These are phyloP conservation scores for Saposhnikovia divaricata DNA, from an alignment of 129 eudicot species.

Conservation along the genomic window DNA sequence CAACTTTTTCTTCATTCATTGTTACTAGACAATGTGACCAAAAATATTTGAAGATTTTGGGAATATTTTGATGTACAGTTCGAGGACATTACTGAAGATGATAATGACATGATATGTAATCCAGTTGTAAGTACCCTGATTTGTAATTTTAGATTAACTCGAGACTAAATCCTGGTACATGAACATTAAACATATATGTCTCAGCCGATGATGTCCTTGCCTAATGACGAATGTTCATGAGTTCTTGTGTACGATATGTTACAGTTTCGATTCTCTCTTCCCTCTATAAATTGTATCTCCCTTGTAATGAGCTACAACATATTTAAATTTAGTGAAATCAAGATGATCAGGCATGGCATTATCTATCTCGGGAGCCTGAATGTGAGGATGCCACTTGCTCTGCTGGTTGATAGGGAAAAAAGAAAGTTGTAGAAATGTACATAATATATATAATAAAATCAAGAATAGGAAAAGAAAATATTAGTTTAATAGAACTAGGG, in stretches of 20 bases:
- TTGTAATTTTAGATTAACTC: neutral
- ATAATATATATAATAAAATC: neutral
- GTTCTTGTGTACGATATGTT: too few species aligned
- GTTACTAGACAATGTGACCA: neutral
- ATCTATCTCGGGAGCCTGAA: neutral
- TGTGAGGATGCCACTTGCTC: neutral
- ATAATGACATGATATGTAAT: neutral
- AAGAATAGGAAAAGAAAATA: neutral
- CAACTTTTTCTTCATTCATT: neutral
- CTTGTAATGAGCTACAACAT: neutral
- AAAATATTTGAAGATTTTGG: neutral
- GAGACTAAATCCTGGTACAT: neutral
- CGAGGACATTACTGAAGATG: neutral
- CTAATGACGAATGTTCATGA: too few species aligned
- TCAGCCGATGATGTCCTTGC: too few species aligned
- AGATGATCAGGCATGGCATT: conserved; percentile 3
- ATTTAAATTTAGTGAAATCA: neutral
- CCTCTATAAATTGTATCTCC: too few species aligned
- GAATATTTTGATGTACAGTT: neutral
- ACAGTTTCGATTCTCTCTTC: too few species aligned
- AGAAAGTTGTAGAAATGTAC: neutral
- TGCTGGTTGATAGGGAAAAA: neutral
- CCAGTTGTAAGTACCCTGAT: neutral
- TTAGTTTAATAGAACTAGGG: neutral
- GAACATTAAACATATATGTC: neutral